These are phyloP conservation scores for Draba incana DNA, from an alignment of 345 rosid species.

Conservation along the genomic window DNA sequence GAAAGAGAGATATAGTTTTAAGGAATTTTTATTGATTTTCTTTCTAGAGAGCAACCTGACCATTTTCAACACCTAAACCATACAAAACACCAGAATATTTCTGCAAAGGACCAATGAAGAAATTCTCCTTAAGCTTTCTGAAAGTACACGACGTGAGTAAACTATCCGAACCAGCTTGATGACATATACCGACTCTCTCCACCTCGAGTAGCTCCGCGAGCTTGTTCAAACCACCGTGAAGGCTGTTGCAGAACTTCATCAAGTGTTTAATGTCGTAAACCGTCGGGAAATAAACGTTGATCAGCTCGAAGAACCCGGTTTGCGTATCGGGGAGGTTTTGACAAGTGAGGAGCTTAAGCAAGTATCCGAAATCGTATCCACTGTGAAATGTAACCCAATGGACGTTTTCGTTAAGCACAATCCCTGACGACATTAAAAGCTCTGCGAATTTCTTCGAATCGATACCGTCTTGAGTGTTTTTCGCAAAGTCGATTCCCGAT, in stretches of 20 bases:
- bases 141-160: constrained; percentile 83
- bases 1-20: not conserved
- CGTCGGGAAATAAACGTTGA: constrained; percentile 68
- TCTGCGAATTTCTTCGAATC: constrained; percentile 70
- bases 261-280: constrained; percentile 82
- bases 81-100: constrained; percentile 88
- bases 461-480: constrained; percentile 66
- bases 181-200: constrained; percentile 83
- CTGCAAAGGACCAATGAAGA: constrained; percentile 72
- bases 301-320: constrained; percentile 63
- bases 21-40: constrained; percentile 43
- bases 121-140: constrained; percentile 80
- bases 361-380: constrained; percentile 91
- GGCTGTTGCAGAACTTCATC: constrained; percentile 88
- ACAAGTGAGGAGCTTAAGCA: constrained; percentile 82
- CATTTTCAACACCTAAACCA: constrained; percentile 88
- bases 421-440: constrained; percentile 82
- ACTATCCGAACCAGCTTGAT: constrained; percentile 96
- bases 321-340: constrained; percentile 65
- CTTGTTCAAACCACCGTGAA: constrained; percentile 89
- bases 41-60: constrained; percentile 46
- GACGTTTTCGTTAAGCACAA: constrained; percentile 75
- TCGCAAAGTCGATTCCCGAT: constrained; percentile 75
- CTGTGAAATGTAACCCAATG: constrained; percentile 95
- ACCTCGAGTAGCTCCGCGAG: constrained; percentile 84